Conservation (phyloP, 352 stramenopile genomes). For the Globisporangium okanoganense region DNA sequence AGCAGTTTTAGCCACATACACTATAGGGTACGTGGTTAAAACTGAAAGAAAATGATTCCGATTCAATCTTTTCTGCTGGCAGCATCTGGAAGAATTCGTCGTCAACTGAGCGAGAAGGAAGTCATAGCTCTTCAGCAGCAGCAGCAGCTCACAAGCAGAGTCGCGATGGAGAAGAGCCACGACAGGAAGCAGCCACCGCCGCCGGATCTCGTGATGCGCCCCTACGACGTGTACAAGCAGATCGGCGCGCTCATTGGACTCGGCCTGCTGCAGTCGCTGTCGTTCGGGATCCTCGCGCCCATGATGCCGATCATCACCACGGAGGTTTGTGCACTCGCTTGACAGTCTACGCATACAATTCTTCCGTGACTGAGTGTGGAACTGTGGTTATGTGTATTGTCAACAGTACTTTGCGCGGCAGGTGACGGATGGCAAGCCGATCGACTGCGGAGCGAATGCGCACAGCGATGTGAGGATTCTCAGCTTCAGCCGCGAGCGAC, state of each 20-base stretch:
- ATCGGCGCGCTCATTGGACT: constrained; percentile 45
- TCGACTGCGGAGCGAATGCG: constrained; percentile 53
- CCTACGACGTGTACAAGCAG: constrained; percentile 20
- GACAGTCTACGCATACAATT: neutral
- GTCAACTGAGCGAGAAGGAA: constrained; percentile 1
- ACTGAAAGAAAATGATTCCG: too few species aligned
- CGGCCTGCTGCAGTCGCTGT: constrained; percentile 40
- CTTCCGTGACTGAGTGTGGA: neutral
- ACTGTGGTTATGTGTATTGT: neutral
- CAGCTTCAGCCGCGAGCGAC: neutral
- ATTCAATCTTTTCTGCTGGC: too few species aligned
- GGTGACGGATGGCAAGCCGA: constrained; percentile 35
- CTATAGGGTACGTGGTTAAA: too few species aligned
- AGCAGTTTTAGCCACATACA: too few species aligned
- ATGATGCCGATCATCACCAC: constrained; percentile 66
- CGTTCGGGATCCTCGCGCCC: constrained; percentile 63
- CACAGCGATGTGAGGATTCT: constrained; percentile 35
- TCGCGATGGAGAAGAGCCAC: constrained; percentile 1
- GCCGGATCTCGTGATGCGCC: neutral
- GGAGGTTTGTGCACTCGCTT: constrained; percentile 36
- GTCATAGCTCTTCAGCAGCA: neutral
- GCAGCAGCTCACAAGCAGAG: neutral
- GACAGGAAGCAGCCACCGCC: neutral
- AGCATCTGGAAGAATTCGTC: neutral
- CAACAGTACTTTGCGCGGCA: constrained; percentile 70